A percentile compares a stretch with the other conserved stretches of the same genome.
Evolutionary conservation across 352 stramenopile species (phyloP).

Genomic region (Globisporangium paroecandrum): DNA sequence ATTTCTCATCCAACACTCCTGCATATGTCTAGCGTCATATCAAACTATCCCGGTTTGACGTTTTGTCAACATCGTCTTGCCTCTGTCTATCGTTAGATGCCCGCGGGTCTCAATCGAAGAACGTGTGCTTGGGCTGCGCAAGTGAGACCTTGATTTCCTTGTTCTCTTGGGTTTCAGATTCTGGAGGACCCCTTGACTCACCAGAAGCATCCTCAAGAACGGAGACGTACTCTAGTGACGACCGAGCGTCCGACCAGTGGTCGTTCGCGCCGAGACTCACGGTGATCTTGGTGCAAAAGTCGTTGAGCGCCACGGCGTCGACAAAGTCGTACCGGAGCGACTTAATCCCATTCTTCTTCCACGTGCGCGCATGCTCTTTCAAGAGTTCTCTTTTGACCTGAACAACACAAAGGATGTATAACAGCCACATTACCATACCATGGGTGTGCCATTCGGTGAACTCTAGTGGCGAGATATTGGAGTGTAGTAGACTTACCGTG

Average conservation of each 20-base stretch:
- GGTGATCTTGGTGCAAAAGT: slow-evolving; percentile 48
- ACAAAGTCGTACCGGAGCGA: slow-evolving; percentile 41
- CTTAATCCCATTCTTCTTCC: slow-evolving; percentile 52
- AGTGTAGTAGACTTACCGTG: slow-evolving; percentile 14
- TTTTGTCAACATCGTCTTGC: background rate
- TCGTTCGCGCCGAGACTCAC: slow-evolving; percentile 36
- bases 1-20: background rate
- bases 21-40: background rate
- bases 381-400: slow-evolving; percentile 48
- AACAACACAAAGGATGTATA: background rate
- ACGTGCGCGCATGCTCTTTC: slow-evolving; percentile 52
- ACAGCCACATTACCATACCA: background rate
- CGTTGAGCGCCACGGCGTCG: slow-evolving; percentile 33
- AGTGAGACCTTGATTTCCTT: background rate
- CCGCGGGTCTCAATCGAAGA: background rate
- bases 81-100: background rate
- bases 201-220: background rate
- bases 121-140: background rate
- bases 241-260: slow-evolving; percentile 54
- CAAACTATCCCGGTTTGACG: no score
- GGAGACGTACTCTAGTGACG: slow-evolving; percentile 30
- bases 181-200: background rate
- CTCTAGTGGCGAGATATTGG: background rate
- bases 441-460: background rate
- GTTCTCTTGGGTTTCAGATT: background rate